Base-by-base conservation (phyloP, 352 stramenopile species). In the Phytophthora fragariaefolia region DNA sequence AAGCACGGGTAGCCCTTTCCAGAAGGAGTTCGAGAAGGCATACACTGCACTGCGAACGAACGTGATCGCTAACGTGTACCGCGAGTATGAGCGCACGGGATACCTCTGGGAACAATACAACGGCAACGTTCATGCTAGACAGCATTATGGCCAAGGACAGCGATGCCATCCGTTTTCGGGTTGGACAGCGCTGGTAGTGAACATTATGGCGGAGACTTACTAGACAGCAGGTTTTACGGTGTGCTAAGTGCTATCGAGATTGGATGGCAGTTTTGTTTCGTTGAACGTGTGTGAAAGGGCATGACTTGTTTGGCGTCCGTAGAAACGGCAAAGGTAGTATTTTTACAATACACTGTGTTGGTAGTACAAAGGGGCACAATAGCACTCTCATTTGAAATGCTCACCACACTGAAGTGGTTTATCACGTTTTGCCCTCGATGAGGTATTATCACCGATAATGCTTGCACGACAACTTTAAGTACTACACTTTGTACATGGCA, bases 41-140 rank as follows among this genome's bases (percentile, higher is more conserved):
- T 93, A 95, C 59, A 55, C 59, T 12, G 53, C 48, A 13, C 49
- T 96, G 58, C 84, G 89, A 51, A 53, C 61, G 8, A 89, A 90
- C 24, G 76, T 96, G 28, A 77, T 95, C 12, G 18, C 51, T 32
- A 90, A 79, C 47, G 79, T 97, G 61, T 80, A 83, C 45, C 32
- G 71, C 23, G 87, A 97, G 67, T 98, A 93, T 69, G 72, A 95
- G 64, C 74, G 80, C 6, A 97, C 89, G 8, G 93, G 94, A 30
- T 98, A 92, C 65, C 76, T 98, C 6, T 98, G 93, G 90, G 95
- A 98, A 74, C 92, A 98, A 72, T 98, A 98, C 76, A 95, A 91
- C 53, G 91, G 92, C 27, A 70, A 92, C 34, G 79, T 85, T 23
- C 51, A 82, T 40, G 65, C 63, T 2, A 56, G 43, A 24, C 26